Conservation (phyloP, 768 basidiomycete genomes). For the Serendipita sp. region DNA sequence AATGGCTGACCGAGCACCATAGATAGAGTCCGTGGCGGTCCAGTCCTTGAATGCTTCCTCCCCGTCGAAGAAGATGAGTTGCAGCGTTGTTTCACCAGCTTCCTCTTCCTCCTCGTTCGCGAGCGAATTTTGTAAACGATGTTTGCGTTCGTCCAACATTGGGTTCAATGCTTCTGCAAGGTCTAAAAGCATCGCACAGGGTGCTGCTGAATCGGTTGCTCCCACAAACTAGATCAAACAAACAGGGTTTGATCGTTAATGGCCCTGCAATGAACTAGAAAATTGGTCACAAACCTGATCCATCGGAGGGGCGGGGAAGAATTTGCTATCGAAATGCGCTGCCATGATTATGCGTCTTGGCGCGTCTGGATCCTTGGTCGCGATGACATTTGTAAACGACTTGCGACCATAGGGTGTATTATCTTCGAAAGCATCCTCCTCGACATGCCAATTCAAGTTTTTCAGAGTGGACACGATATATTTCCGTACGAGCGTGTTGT, state of each 20-base stretch:
- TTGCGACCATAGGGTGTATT: constrained; percentile 69
- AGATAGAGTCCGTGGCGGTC: constrained; percentile 81
- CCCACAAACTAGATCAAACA: constrained; percentile 68
- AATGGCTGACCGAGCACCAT: constrained; percentile 68
- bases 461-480: constrained; percentile 63
- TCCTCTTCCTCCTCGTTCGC: constrained; percentile 55
- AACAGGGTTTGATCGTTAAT: constrained; percentile 4
- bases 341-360: constrained; percentile 68
- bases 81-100: constrained; percentile 67
- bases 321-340: constrained; percentile 92
- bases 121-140: constrained; percentile 34
- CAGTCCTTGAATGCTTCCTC: constrained; percentile 91
- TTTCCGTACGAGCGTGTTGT: constrained; percentile 66
- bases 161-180: constrained; percentile 71
- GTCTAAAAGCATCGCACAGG: constrained; percentile 89
- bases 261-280: background rate
- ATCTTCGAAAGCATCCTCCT: constrained; percentile 66
- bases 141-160: constrained; percentile 44
- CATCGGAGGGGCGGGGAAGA: constrained; percentile 48
- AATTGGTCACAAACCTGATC: constrained; percentile 45
- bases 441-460: constrained; percentile 71
- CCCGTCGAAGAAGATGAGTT: constrained; percentile 91
- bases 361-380: constrained; percentile 85
- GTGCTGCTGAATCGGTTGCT: constrained; percentile 91
- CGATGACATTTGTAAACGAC: constrained; percentile 79